Evolutionary conservation across 768 basidiomycete genomes (phyloP).

Genomic region (Solioccasus polychromus): DNA sequence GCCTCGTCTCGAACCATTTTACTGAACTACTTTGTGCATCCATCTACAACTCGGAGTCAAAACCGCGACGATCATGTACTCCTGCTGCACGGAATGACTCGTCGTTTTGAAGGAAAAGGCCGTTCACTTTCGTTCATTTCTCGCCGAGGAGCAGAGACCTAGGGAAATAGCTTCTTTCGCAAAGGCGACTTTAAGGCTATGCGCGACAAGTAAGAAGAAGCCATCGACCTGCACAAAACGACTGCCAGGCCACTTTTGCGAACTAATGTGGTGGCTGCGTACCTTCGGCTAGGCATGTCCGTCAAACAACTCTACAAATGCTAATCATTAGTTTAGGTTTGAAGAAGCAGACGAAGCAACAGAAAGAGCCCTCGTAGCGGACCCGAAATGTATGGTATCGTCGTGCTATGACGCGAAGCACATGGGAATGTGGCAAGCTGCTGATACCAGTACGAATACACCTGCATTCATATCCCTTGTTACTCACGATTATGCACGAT

Average conservation of each 20-base stretch:
- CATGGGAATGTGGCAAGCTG: slow-evolving; percentile 8
- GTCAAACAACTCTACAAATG: background rate
- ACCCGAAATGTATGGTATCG: slow-evolving; percentile 31
- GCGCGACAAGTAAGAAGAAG: slow-evolving; percentile 38
- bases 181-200: slow-evolving; percentile 34
- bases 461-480: background rate
- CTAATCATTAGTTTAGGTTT: slow-evolving; percentile 14
- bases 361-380: slow-evolving; percentile 20
- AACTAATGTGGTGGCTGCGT: slow-evolving; percentile 41
- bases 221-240: slow-evolving; percentile 35
- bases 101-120: no score
- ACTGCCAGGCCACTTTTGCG: slow-evolving; percentile 33
- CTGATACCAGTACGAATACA: slow-evolving; percentile 17
- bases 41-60: no score
- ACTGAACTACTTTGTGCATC: no score
- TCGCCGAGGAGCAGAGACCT: no score
- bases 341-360: slow-evolving; percentile 28
- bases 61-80: no score
- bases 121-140: no score
- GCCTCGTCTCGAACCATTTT: no score
- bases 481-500: background rate
- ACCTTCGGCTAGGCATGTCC: slow-evolving; percentile 40
- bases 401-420: slow-evolving; percentile 31
- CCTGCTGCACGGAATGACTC: no score
- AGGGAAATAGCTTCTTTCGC: slow-evolving; percentile 47